Conservation (phyloP, 139 green algal species). For the Cymbomonas tetramitiformis region DNA sequence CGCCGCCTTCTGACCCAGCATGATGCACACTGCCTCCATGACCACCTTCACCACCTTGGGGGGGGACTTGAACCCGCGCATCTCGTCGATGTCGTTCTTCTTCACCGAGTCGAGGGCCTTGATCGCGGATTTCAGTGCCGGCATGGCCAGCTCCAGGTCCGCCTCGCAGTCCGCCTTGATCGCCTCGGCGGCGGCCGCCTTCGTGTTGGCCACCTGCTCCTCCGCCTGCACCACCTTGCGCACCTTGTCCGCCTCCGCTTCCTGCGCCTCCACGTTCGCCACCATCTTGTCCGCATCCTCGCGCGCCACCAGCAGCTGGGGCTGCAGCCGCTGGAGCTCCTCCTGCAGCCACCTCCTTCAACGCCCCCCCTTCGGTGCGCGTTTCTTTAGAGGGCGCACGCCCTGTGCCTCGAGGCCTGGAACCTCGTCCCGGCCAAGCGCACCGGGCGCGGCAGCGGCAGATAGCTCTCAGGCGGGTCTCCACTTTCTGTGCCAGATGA, state of each 20-base stretch:
- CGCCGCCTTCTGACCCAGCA: slow-evolving; percentile 50
- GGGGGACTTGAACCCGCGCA: slow-evolving; percentile 34
- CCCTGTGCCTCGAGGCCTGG: slow-evolving; percentile 53
- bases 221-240: slow-evolving; percentile 16
- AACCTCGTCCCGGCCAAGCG: slow-evolving; percentile 57
- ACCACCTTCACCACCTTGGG: slow-evolving; percentile 35
- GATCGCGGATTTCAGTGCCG: slow-evolving; percentile 28
- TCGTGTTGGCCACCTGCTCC: slow-evolving; percentile 10
- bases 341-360: slow-evolving; percentile 64
- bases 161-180: slow-evolving; percentile 33
- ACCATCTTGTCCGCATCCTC: slow-evolving; percentile 36
- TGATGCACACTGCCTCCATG: slow-evolving; percentile 66
- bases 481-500: no score
- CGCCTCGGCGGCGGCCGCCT: slow-evolving; percentile 11
- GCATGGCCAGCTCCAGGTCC: slow-evolving; percentile 35
- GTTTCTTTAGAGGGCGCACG: slow-evolving; percentile 76
- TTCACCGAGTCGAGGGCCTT: slow-evolving; percentile 36
- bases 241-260: slow-evolving; percentile 33
- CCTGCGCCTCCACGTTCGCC: slow-evolving; percentile 31
- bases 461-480: no score
- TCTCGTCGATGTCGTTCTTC: slow-evolving; percentile 39
- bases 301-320: slow-evolving; percentile 23
- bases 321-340: slow-evolving; percentile 26
- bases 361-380: slow-evolving; percentile 60
- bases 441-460: no score